A percentile compares a stretch with the other conserved stretches of the same genome.
Conservation (phyloP, 306 rosid species). For the Quercus wislizeni region DNA sequence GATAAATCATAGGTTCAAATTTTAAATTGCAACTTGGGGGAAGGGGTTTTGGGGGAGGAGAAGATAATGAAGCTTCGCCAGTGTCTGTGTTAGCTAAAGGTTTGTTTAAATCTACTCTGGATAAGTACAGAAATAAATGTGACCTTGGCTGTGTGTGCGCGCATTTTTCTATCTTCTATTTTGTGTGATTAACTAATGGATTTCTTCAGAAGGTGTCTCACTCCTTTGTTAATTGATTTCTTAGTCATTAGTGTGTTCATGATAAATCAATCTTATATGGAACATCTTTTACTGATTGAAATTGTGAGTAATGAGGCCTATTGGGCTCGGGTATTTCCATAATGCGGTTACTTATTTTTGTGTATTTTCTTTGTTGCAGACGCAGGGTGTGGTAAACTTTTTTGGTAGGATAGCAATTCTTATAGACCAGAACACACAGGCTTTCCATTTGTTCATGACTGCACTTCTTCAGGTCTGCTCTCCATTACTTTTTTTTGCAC, state of each 20-base stretch:
- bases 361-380: constrained; percentile 37
- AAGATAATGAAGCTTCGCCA: background rate
- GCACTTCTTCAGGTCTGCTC: constrained; percentile 89
- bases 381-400: constrained; percentile 89
- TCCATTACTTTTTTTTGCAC: constrained; percentile 16
- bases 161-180: background rate
- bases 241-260: background rate
- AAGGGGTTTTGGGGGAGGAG: too few relatives aligned
- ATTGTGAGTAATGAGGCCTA: background rate
- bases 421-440: constrained; percentile 96
- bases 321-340: constrained; percentile 2
- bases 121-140: background rate
- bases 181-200: background rate
- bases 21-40: background rate
- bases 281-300: background rate
- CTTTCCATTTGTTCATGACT: constrained; percentile 92
- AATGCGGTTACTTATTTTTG: constrained; percentile 13
- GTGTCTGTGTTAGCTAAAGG: background rate
- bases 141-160: background rate
- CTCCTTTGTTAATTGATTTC: background rate
- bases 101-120: background rate
- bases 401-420: constrained; percentile 95
- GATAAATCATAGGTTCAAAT: background rate
- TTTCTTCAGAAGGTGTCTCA: background rate
- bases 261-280: background rate